Conservation (phyloP, 345 rosid species). For the Microthlaspi erraticum region DNA sequence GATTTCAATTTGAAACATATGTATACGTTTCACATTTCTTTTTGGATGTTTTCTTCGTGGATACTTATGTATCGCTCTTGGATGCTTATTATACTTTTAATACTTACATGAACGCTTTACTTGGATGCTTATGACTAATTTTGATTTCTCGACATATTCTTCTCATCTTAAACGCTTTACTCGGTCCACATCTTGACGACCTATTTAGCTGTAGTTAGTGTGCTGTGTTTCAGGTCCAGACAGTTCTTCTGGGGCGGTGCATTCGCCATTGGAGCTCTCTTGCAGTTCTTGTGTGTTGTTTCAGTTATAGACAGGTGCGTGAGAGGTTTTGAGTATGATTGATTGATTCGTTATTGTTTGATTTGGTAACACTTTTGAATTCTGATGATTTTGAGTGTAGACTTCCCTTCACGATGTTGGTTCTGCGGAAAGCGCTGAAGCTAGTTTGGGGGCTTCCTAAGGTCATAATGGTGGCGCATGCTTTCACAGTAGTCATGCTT, state of each 20-base stretch:
- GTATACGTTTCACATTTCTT: no score
- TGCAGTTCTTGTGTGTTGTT: slow-evolving; percentile 94
- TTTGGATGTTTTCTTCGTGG: no score
- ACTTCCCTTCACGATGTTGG: slow-evolving; percentile 91
- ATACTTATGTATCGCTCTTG: no score
- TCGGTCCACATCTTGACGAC: slow-evolving; percentile 90
- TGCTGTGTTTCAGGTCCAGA: slow-evolving; percentile 84
- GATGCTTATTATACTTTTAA: no score
- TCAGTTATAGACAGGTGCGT: slow-evolving; percentile 94
- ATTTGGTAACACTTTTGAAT: slow-evolving; percentile 7
- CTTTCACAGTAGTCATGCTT: slow-evolving; percentile 78
- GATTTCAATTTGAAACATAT: no score
- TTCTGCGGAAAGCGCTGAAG: slow-evolving; percentile 82
- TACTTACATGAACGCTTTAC: no score
- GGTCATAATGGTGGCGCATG: slow-evolving; percentile 75
- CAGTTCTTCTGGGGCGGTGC: slow-evolving; percentile 83
- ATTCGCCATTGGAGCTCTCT: slow-evolving; percentile 74
- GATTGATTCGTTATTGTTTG: neutral
- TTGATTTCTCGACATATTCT: no score
- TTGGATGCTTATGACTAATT: no score
- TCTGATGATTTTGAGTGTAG: slow-evolving; percentile 52
- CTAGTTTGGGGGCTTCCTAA: slow-evolving; percentile 94
- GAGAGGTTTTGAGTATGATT: slow-evolving; percentile 2
- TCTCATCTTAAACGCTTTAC: no score
- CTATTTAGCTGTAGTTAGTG: slow-evolving; percentile 90